Conservation (phyloP, 352 stramenopile species). For the Globisporangium solare region DNA sequence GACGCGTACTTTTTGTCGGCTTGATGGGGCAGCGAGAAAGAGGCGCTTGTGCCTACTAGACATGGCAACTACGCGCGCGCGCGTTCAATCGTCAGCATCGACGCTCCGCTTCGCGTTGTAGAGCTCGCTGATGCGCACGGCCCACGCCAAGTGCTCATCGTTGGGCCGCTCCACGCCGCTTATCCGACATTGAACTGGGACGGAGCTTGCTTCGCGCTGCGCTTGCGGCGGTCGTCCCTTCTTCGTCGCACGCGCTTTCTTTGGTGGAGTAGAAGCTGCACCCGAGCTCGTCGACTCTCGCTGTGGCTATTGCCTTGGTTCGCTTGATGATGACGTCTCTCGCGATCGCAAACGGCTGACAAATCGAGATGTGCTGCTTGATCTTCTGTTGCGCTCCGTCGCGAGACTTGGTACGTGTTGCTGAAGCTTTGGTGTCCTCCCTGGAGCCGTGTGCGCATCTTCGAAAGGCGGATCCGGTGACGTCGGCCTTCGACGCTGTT, state of each 20-base stretch:
- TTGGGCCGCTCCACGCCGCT: constrained; percentile 14
- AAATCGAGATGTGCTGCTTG: constrained; percentile 13
- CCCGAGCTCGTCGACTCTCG: too few relatives aligned
- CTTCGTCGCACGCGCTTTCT: neutral
- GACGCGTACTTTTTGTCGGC: too few relatives aligned
- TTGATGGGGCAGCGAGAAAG: too few relatives aligned
- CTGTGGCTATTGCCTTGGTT: constrained; percentile 20
- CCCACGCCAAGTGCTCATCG: constrained; percentile 51
- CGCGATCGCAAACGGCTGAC: constrained; percentile 11
- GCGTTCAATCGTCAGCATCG: neutral
- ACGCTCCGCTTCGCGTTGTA: constrained; percentile 21
- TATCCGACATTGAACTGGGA: neutral
- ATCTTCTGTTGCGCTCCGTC: neutral
- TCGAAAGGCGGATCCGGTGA: constrained; percentile 2
- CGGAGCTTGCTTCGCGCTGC: neutral
- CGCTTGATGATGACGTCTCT: constrained; percentile 6
- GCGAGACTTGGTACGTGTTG: neutral
- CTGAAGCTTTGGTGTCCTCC: too few relatives aligned
- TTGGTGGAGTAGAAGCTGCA: neutral
- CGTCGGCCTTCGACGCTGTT: constrained; percentile 7
- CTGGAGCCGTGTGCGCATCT: neutral
- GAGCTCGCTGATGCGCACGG: constrained; percentile 45
- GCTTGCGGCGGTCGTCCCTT: neutral
- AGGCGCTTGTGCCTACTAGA: too few relatives aligned
- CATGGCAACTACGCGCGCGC: too few relatives aligned